Conservation (phyloP, 106 monocot species). For the Iris macrosiphon region DNA sequence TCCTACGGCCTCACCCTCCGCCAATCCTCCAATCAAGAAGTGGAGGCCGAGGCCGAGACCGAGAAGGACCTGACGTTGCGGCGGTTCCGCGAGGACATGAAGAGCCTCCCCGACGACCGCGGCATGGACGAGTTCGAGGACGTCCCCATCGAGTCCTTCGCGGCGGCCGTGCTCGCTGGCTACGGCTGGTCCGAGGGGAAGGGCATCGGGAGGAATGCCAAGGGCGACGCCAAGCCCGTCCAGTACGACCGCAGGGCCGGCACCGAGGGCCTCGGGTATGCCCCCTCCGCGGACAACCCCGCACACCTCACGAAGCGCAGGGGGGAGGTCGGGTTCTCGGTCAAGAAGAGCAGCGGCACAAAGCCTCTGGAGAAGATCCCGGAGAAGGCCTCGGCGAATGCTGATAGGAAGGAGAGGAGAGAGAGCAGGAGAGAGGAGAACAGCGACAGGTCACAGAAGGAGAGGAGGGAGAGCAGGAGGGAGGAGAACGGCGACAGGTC, state of each 20-base stretch:
- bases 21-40: constrained; percentile 1
- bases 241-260: constrained; percentile 48
- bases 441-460: not conserved
- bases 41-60: not conserved
- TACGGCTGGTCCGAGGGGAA: constrained; percentile 81
- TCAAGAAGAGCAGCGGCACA: not conserved
- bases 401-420: constrained; percentile 6
- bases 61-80: not conserved
- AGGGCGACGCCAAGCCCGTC: constrained; percentile 46
- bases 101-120: constrained; percentile 51
- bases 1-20: constrained; percentile 69
- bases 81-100: constrained; percentile 38
- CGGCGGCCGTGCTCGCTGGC: constrained; percentile 55
- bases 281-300: constrained; percentile 11
- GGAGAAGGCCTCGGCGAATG: constrained; percentile 7
- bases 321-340: not conserved
- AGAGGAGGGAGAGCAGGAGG: not conserved
- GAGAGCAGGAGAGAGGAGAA: not conserved
- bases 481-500: constrained; percentile 6
- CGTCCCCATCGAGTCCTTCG: constrained; percentile 59
- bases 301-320: not conserved
- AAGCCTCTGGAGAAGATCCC: constrained; percentile 22
- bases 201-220: constrained; percentile 49
- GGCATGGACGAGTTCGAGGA: constrained; percentile 43
- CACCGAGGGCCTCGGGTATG: constrained; percentile 53